Base-by-base conservation (phyloP, 495 filamentous ascomycete species). In the Mycothermus thermophilus region DNA sequence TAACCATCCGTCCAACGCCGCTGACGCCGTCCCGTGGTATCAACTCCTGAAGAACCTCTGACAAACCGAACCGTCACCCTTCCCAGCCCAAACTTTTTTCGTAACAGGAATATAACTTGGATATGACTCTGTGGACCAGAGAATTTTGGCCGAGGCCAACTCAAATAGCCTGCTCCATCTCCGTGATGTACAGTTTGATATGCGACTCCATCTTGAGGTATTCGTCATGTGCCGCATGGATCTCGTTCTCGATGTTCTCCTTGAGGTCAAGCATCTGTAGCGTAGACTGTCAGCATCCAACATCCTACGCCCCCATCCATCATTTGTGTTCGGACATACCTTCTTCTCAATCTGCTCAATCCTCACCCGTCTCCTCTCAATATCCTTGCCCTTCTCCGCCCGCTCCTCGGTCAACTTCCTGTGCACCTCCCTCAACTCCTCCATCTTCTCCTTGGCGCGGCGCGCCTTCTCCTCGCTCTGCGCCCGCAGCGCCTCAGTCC, bases 301-400 rank as follows among this genome's bases (percentile, higher is more conserved):
- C 14, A 9, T 9, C n/a, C n/a, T 4, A n/a, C 9, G 5, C 26
- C 14, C 16, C 3, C 15, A 7, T 20, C 17, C 15, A 22, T 21
- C 2, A 6, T 18, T 13, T 16, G 35, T 7, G 30, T 43, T 15
- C 7, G 30, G 30, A 48, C 66, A 41, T 69, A 87, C 86, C 81
- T 96, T 94, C 67, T 93, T 95, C 73, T 95, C 90, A 21, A 83
- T 94, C 66, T 93, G 85, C 62, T 96, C 88, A 41, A 96, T 96
- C 34, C 85, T 62, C 8, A 95, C 84, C 43, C 83, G 73, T 55
- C 86, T 70, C 50, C 74, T 72, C 63, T 97, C 90, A 63, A 96
- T 90, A 52, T 95, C 90, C 14, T 77, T 72, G 23, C 78, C 77
- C 60, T 88, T 88, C 33, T 83, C 83, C 0, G 68, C 66, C 42